A percentile compares a stretch with the other conserved stretches of the same genome.
Conservation (phyloP, 306 rosid genomes). For the Rosa persica region DNA sequence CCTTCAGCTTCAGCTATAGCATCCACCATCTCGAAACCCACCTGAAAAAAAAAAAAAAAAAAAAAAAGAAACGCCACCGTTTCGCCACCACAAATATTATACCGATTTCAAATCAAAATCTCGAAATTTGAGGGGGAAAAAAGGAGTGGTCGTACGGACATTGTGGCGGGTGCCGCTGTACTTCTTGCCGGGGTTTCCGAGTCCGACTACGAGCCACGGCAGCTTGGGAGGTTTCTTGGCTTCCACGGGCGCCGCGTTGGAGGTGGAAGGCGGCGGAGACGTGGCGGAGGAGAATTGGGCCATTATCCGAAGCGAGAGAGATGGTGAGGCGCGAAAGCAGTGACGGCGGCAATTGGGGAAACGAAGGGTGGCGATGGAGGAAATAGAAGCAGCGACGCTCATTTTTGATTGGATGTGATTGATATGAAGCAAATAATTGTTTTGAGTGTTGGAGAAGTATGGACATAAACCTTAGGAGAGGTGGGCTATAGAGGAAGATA, state of each 20-base stretch:
- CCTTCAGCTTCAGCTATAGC: conserved; percentile 89
- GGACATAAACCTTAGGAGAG: not conserved
- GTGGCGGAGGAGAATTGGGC: conserved; percentile 32
- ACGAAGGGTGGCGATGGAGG: conserved; percentile 33
- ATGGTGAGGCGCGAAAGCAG: conserved; percentile 30
- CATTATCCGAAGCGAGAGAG: conserved; percentile 13
- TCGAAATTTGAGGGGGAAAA: not conserved
- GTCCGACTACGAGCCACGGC: conserved; percentile 84
- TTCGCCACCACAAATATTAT: not conserved
- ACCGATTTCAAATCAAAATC: not conserved
- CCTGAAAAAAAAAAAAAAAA: conserved; percentile 47
- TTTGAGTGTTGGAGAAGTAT: not conserved
- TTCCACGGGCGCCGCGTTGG: conserved; percentile 6
- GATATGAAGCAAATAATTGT: not conserved
- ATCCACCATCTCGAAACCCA: conserved; percentile 96
- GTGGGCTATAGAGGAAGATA: not conserved
- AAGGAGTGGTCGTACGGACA: conserved; percentile 32
- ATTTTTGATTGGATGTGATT: conserved; percentile 3
- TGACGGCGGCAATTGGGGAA: conserved; percentile 31
- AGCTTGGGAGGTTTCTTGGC: conserved; percentile 36
- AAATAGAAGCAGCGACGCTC: conserved; percentile 41
- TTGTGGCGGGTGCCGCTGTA: conserved; percentile 66
- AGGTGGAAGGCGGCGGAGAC: not conserved
- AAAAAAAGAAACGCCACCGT: too few species aligned
- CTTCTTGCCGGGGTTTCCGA: conserved; percentile 81